Conservation (phyloP, 139 green algal species). For the Tetraselmis striata region DNA sequence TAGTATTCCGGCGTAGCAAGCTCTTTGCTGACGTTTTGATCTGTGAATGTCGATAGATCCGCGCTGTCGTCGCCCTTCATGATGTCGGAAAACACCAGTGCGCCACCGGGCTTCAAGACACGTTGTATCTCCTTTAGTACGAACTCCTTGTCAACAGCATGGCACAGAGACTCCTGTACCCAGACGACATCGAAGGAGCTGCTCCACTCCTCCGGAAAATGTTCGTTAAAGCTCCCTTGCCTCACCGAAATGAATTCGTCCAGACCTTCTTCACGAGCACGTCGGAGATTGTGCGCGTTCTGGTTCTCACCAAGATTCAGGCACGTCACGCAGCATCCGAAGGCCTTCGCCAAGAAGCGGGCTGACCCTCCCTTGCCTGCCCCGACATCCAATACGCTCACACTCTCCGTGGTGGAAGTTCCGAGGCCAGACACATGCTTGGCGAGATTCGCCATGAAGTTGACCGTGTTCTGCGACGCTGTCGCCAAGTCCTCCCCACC, state of each 20-base stretch:
- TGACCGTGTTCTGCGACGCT: slow-evolving; percentile 3
- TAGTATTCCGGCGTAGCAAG: slow-evolving; percentile 3
- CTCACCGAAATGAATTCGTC: background rate
- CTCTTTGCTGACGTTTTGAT: slow-evolving; percentile 7
- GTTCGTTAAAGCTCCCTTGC: slow-evolving; percentile 7
- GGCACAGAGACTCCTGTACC: slow-evolving; percentile 11
- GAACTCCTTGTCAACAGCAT: slow-evolving; percentile 4
- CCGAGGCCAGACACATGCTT: background rate
- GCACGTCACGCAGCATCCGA: slow-evolving; percentile 12
- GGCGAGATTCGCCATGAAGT: slow-evolving; percentile 3
- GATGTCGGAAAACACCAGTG: background rate
- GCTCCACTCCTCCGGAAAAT: slow-evolving; percentile 14
- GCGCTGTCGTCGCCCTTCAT: slow-evolving; percentile 5
- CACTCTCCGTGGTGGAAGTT: background rate
- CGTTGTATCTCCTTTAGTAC: slow-evolving; percentile 11
- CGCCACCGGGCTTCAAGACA: slow-evolving; percentile 4
- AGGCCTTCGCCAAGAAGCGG: slow-evolving; percentile 1
- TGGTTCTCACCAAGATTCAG: slow-evolving; percentile 11
- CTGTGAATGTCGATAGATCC: slow-evolving; percentile 6
- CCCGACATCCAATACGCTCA: slow-evolving; percentile 11
- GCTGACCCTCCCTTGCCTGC: slow-evolving; percentile 5
- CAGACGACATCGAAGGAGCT: slow-evolving; percentile 13
- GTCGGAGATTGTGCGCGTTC: slow-evolving; percentile 3
- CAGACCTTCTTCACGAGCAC: background rate
- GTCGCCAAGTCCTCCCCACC: background rate